Conservation (phyloP, 2,329 filamentous ascomycete genomes). For the Diaporthe ilicicola region DNA sequence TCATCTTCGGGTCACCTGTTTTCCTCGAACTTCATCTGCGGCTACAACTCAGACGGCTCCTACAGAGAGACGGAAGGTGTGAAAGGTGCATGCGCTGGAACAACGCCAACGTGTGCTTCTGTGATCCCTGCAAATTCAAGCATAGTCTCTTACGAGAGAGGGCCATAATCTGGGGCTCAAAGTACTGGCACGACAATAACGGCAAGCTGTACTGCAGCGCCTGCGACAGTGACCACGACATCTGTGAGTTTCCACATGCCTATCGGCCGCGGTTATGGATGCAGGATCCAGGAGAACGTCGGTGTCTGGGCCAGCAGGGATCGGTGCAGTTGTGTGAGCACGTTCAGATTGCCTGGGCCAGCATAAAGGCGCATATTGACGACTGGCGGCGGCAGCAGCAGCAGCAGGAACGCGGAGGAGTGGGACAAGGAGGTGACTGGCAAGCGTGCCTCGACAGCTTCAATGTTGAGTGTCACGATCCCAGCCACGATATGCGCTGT, state of each 20-base stretch:
- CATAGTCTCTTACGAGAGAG: too few species aligned
- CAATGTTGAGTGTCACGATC: constrained; percentile 34
- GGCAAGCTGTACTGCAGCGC: constrained; percentile 27
- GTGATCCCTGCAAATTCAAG: neutral
- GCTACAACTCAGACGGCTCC: constrained; percentile 27
- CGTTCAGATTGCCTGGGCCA: constrained; percentile 35
- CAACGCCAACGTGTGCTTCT: neutral
- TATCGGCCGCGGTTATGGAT: neutral
- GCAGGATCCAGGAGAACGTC: neutral
- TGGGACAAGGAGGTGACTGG: neutral
- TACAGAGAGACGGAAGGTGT: constrained; percentile 35
- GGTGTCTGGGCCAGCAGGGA: constrained; percentile 36
- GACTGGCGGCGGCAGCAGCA: constrained; percentile 26
- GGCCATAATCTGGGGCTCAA: neutral
- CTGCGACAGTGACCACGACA: constrained; percentile 19
- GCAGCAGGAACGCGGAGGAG: constrained; percentile 7
- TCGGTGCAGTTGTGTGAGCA: constrained; percentile 37
- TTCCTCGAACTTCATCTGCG: neutral
- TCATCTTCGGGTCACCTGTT: neutral
- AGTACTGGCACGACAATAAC: neutral
- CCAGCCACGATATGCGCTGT: constrained; percentile 35
- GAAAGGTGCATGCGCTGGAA: constrained; percentile 30
- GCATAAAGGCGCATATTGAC: constrained; percentile 34
- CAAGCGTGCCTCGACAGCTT: constrained; percentile 35
- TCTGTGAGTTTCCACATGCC: neutral